Evolutionary conservation across 495 filamentous ascomycete genomes (phyloP), one percentile per base, ranked within the genome.

Genomic region (Penicillium psychrofluorescens): DNA sequence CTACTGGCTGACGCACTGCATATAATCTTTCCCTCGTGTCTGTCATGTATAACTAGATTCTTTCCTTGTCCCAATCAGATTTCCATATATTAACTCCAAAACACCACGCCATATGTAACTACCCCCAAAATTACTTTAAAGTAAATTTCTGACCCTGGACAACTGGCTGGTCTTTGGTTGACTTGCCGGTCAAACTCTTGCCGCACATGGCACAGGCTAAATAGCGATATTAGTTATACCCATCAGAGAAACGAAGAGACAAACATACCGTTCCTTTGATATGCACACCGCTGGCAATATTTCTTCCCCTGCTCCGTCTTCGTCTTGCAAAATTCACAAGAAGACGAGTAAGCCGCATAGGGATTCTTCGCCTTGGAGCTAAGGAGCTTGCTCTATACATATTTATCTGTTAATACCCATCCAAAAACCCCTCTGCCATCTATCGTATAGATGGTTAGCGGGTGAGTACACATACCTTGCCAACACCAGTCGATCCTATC

Each of bases 361-460:
- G 83, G 83, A 46, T 86, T 84, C 62, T 83, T 78, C 6, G 83
- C 83, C 29, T 74, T 72, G 41, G 83, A 75, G 52, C 78, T 83
- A 29, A 85, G 69, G 1, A 86, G 69, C 61, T 85, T 86, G 55
- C 74, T 85, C 80, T 84, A 44, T 27, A 37, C n/a, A 4, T 40
- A 58, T 45, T 36, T 6, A 11, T 11, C 27, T 7, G 36, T 43
- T 28, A 44, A 22, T 22, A 4, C 4, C 22, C 22, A 4, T 22
- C 3, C 2, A 22, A 22, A 22, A 22, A 6, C 22, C 22, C 4
- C 22, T 22, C 4, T 22, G 4, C 22, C 22, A 22, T 6, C 22
- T 22, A 22, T 22, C 4, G 22, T 22, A 22, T 22, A 22, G 22
- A 22, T 22, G 4, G 22, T 22, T 22, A 22, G 22, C 22, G 3